Base-by-base conservation (phyloP, 2,329 filamentous ascomycete genomes). In the Botrytis deweyae region DNA sequence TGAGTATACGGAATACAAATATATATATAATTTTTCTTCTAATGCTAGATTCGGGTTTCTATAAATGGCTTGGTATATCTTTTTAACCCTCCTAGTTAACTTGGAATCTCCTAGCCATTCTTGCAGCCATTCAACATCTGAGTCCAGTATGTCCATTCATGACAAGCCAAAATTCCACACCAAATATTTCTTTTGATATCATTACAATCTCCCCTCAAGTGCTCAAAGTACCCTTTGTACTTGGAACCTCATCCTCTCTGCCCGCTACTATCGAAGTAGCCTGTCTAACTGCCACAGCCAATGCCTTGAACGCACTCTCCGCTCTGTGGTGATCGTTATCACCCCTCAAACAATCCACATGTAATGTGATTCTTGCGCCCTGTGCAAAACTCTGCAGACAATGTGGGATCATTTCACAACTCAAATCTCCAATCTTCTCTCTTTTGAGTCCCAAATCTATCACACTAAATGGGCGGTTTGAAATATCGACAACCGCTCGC, bases 401-500 rank as follows among this genome's bases (percentile, higher is more conserved):
- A 86, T 99, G 96, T 64, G 95, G 95, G 61, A 99, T 90, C 96
- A 99, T 99, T 88, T 99, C 95, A 79, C 90, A 93, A 85, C 92
- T 95, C 78, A 99, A 86, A 81, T 96, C 93, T 73, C 96, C 96
- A 80, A 99, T 93, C 87, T 93, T 97, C 86, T 98, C 96, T 76
- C 96, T 90, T 86, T 88, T 91, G 75, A 98, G 89, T 18, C 93
- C 94, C 20, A 98, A 86, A 73, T 97, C 90, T 72, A 96, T 88
- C 29, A 98, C 93, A 76, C 88, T 88, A 85, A 90, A 98, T 2
- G 96, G 95, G 0, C 96, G 91, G 84, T 97, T 97, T 74, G 93
- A 97, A 46, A 99, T 88, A 83, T 99, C 96, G 80, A 99, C 91
- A 42, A 99, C 96, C 29, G 95, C 95, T 79, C 95, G 92, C 70